phyloP scores from a whole-genome alignment of 441 rosid species.

The Pelargonium cotyledonis region DNA sequence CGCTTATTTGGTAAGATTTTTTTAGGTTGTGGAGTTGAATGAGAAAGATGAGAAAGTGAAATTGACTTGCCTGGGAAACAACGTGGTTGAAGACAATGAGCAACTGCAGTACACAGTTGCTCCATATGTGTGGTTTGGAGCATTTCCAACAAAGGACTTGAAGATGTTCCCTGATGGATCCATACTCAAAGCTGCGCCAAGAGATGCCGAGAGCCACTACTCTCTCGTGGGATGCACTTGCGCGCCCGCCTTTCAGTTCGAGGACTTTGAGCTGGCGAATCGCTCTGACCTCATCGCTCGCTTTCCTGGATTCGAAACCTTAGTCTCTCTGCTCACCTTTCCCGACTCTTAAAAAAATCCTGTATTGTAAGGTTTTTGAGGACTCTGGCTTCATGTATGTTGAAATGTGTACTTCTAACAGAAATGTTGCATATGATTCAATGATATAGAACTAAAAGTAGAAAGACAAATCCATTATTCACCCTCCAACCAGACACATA shows the following conservation, averaged over 20 bases:
- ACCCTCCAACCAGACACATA: neutral
- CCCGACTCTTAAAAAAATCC: neutral
- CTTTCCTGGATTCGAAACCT: neutral
- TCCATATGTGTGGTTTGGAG: slow-evolving; percentile 77
- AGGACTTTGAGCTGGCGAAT: slow-evolving; percentile 14
- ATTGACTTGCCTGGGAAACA: slow-evolving; percentile 18
- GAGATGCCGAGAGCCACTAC: slow-evolving; percentile 58
- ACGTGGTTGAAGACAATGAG: slow-evolving; percentile 31
- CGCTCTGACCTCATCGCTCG: neutral
- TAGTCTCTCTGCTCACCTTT: neutral
- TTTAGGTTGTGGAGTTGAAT: slow-evolving; percentile 54
- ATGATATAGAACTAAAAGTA: neutral
- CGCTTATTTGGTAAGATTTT: slow-evolving; percentile 1
- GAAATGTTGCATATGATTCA: too few species aligned
- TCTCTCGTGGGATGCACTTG: slow-evolving; percentile 90
- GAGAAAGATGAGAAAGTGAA: slow-evolving; percentile 53
- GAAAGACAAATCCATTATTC: neutral
- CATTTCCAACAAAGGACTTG: slow-evolving; percentile 64
- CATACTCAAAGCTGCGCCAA: slow-evolving; percentile 37
- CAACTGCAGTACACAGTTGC: slow-evolving; percentile 63
- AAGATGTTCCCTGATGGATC: slow-evolving; percentile 34
- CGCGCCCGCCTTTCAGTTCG: slow-evolving; percentile 82
- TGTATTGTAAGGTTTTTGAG: too few species aligned
- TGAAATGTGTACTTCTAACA: too few species aligned
- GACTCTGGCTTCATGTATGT: too few species aligned